phyloP scores from a whole-genome alignment of 2,329 filamentous ascomycete genomes.

The Trichophyton verrucosum region DNA sequence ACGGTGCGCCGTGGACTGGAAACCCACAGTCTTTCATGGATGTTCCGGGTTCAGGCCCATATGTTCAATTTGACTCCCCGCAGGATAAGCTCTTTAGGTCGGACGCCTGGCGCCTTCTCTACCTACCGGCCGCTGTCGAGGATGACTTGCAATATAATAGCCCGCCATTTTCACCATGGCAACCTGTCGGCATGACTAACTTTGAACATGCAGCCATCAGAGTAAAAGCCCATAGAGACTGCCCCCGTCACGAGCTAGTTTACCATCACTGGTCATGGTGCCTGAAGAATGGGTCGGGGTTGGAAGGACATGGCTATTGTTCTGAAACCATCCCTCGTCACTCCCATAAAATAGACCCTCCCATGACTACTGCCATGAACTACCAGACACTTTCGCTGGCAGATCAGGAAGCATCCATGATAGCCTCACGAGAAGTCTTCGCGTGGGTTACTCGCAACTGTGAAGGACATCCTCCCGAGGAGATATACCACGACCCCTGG shows the following conservation, averaged over 20 bases:
- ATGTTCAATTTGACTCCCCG: constrained; percentile 2
- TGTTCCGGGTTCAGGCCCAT: constrained; percentile 5
- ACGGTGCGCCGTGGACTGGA: constrained; percentile 5
- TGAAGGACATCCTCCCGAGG: constrained; percentile 12
- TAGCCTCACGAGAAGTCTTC: constrained; percentile 15
- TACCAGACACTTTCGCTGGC: not conserved
- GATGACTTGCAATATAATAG: constrained; percentile 8
- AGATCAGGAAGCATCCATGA: constrained; percentile 11
- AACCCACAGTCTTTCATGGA: constrained; percentile 8
- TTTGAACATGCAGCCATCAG: constrained; percentile 1
- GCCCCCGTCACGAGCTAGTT: not conserved
- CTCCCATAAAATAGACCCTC: not conserved
- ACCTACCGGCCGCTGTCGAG: constrained; percentile 6
- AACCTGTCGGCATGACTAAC: not conserved
- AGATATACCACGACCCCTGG: constrained; percentile 15
- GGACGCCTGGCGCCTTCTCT: constrained; percentile 6
- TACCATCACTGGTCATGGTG: constrained; percentile 3
- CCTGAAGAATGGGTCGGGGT: not conserved
- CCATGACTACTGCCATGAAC: not conserved
- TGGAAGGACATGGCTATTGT: not conserved
- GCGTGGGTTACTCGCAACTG: constrained; percentile 13
- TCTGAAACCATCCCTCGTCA: not conserved
- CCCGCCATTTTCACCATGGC: constrained; percentile 5
- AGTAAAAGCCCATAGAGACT: not conserved
- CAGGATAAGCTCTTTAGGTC: constrained; percentile 4